Evolutionary conservation across 2,329 filamentous ascomycete species (phyloP), one percentile per base, ranked within the genome.

Genomic region (Coniochaeta ligniaria): DNA sequence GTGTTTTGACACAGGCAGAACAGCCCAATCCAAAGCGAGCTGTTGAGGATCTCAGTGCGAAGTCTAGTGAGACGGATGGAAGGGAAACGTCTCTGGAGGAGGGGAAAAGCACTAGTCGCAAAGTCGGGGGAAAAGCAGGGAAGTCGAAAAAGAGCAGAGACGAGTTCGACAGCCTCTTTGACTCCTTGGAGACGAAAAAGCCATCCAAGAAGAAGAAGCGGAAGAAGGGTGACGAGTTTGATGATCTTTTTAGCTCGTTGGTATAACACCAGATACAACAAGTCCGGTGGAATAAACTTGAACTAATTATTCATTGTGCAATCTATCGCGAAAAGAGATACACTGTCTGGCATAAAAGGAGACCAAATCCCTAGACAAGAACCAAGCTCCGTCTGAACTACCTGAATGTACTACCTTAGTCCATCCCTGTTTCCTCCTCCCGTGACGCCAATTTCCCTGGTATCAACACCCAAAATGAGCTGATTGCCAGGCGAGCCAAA

Each of bases 91-190:
- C 26, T 17, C 9, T n/a, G 22, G 22, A n/a, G 14, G 26, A 28
- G 17, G 22, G 22, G 24, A 17, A 2, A 11, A 52, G 3, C 14
- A 52, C 47, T 17, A 74, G 66, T 78, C 2, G 24, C 22, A n/a
- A 77, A 68, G 80, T 76, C 65, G 80, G 76, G 66, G 76, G 76
- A 61, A 77, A 73, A 28, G 12, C 47, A 63, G 80, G 75, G 62
- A 61, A 54, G 56, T 72, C 69, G 61, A 75, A 78, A 60, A 52
- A 60, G 12, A 43, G 52, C 8, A 84, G 33, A 28, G 61, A 91
- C 69, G 86, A 83, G 28, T 88, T 92, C 58, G 88, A 91, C 63
- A 85, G 85, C 68, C 72, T 92, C 24, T 93, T 92, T 68, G 79
- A 78, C 59, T 80, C 81, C 16, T 70, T 89, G n/a, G 33, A 59